Percentiles rank a stretch among this genome's conserved stretches.
These are phyloP conservation scores for Solanum gandarillasii DNA, from an alignment of 257 asterid genomes.

Conservation along the genomic window DNA sequence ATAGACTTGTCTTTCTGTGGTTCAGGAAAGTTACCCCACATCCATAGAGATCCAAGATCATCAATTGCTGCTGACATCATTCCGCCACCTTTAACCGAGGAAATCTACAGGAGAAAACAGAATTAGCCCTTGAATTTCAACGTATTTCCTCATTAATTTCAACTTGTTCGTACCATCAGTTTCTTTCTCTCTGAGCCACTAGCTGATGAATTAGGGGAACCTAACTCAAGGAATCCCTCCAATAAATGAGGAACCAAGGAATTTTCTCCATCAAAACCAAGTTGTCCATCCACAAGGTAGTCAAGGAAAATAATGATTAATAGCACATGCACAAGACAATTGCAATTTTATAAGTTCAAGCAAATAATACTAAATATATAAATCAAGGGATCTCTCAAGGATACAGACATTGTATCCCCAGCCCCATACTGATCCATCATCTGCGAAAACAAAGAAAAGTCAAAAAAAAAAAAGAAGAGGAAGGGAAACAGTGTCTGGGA, in stretches of 20 bases:
- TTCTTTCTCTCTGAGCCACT: conserved; percentile 21
- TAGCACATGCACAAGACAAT: background rate
- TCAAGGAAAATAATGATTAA: conserved; percentile 32
- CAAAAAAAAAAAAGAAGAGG: background rate
- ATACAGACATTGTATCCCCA: conserved; percentile 92
- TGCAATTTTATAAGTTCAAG: background rate
- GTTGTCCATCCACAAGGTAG: conserved; percentile 70
- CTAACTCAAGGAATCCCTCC: conserved; percentile 58
- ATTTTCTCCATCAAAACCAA: conserved; percentile 53
- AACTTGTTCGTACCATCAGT: conserved; percentile 42
- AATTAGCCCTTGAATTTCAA: background rate
- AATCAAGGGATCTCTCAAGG: conserved; percentile 24
- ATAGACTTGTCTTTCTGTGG: conserved; percentile 24
- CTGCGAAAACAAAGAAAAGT: conserved; percentile 34
- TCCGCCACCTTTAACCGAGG: conserved; percentile 73
- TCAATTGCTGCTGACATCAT: conserved; percentile 92
- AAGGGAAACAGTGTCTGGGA: background rate
- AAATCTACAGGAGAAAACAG: conserved; percentile 37
- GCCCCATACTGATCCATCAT: conserved; percentile 91
- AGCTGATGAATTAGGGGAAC: conserved; percentile 29
- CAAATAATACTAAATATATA: background rate
- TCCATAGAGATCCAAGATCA: conserved; percentile 64
- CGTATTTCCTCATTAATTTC: background rate
- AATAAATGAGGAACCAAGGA: conserved; percentile 38
- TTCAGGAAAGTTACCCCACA: conserved; percentile 82